Base-by-base conservation (phyloP, 208 protist species). In the Vickermania ingenoplastis region DNA sequence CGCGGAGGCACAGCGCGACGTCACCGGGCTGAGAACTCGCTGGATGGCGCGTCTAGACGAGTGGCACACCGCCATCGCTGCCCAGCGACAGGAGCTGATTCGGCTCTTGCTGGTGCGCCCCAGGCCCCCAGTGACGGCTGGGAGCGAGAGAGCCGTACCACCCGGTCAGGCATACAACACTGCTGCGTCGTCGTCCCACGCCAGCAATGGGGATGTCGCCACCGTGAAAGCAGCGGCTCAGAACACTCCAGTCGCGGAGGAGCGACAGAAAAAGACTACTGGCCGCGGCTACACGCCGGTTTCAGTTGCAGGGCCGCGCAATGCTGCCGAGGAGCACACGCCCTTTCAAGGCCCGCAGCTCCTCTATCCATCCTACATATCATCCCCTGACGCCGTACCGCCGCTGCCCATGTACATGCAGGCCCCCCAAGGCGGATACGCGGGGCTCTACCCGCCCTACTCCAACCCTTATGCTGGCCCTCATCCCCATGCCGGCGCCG, bases 31-130 rank as follows among this genome's bases (percentile, higher is more conserved):
- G 26, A 55, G 65, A 7, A 49, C 17, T 13, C 65, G 61, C n/a
- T 50, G 58, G 25, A 57, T 11, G 28, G 30, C 63, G 27, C 63
- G 61, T 0, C 54, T 79, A 1, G 27, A 59, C 2, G 53, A 36
- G 1, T 45, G 73, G 7, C 64, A 67, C 17, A 31, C 58, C 28
- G 26, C 63, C 0, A 58, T 84, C 30, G 55, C 61, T 3, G 53
- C 70, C 28, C 71, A 61, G 22, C 75, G 67, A 5, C 51, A 61
- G 24, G 61, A 65, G 28, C 58, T 90, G 53, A 45, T 17, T 17
- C 7, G 17, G 17, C 7, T 45, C 17, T 45, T 45, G 17, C 36
- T 45, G 7, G 36, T 45, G 7, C 36, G 36, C 7, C 36, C 7
- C 7, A 7, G 36, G 11, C 36, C 36, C 17, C 36, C 36, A n/a